Base-by-base conservation (phyloP, 2,329 filamentous ascomycete genomes). In the Paecilomyces niveus region DNA sequence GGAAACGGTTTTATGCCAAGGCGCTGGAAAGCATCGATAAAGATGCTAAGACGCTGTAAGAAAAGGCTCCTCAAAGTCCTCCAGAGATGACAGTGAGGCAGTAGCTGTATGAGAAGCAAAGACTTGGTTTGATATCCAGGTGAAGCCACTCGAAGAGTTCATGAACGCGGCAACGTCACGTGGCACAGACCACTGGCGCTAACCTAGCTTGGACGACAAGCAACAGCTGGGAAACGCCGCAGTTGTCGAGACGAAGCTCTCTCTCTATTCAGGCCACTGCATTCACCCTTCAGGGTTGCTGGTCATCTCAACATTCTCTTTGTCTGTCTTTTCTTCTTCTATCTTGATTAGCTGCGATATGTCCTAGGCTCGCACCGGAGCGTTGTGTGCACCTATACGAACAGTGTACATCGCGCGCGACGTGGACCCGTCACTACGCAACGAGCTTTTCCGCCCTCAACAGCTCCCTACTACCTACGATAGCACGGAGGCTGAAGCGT, bases 331-430 rank as follows among this genome's bases (percentile, higher is more conserved):
- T 58, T 60, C 58, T 58, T 52, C 50, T 18, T 11, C 35, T 24
- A 59, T 59, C 55, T 22, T 53, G 26, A 52, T 59, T 21, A 45
- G 9, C 24, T 33, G 45, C 54, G 61, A 57, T 57, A 65, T 67
- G 65, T 59, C 59, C 35, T 66, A 66, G 57, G 35, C 53, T 58
- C 18, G 53, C 45, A 50, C 24, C 54, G 21, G 18, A 60, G 62
- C 61, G 59, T 62, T 58, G 62, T 60, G 60, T 64, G 61, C 64
- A 65, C 60, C 53, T 55, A n/a, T 53, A 53, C 13, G 18, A 45
- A 24, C 54, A 62, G 62, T 63, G 60, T 52, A 53, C 56, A 52
- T 62, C 54, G 54, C 60, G 39, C 56, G 58, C 59, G 53, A 53
- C 35, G 50, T 24, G 58, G 58, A 58, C 59, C 51, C 29, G 59